Evolutionary conservation across 1,284 basidiomycete species (phyloP).

Genomic region (Nidula niveotomentosa): DNA sequence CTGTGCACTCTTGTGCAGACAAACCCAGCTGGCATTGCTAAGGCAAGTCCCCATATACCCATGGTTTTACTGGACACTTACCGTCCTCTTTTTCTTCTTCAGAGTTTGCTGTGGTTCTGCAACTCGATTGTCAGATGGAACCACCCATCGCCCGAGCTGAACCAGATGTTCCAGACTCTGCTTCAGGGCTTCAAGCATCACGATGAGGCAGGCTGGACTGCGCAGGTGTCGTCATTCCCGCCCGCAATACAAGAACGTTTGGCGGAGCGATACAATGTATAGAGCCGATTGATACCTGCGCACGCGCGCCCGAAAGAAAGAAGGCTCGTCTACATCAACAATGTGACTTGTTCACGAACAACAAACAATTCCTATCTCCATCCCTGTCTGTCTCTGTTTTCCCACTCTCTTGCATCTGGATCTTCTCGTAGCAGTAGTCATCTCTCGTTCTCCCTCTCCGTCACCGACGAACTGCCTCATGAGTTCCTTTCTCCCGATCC

Average conservation of each 20-base stretch:
- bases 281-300: slow-evolving; percentile 11
- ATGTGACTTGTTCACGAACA: slow-evolving; percentile 6
- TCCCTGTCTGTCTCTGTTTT: slow-evolving; percentile 12
- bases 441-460: slow-evolving; percentile 14
- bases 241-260: slow-evolving; percentile 78
- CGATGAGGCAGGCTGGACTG: slow-evolving; percentile 75
- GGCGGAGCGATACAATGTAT: slow-evolving; percentile 76
- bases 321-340: slow-evolving; percentile 8
- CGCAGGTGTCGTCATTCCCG: slow-evolving; percentile 76
- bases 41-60: slow-evolving; percentile 45
- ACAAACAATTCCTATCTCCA: slow-evolving; percentile 7
- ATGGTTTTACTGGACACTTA: background rate
- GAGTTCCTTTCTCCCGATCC: too few species aligned
- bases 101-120: slow-evolving; percentile 95
- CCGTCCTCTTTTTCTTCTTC: slow-evolving; percentile 14
- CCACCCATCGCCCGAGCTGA: slow-evolving; percentile 84
- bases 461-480: slow-evolving; percentile 5
- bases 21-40: slow-evolving; percentile 90
- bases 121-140: slow-evolving; percentile 97
- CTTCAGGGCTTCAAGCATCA: slow-evolving; percentile 85
- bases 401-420: slow-evolving; percentile 34
- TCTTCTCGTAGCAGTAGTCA: slow-evolving; percentile 39
- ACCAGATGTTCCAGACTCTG: slow-evolving; percentile 87
- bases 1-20: slow-evolving; percentile 95
- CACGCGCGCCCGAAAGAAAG: slow-evolving; percentile 2